Conservation (phyloP, 495 filamentous ascomycete genomes). For the Neurospora sp. region DNA sequence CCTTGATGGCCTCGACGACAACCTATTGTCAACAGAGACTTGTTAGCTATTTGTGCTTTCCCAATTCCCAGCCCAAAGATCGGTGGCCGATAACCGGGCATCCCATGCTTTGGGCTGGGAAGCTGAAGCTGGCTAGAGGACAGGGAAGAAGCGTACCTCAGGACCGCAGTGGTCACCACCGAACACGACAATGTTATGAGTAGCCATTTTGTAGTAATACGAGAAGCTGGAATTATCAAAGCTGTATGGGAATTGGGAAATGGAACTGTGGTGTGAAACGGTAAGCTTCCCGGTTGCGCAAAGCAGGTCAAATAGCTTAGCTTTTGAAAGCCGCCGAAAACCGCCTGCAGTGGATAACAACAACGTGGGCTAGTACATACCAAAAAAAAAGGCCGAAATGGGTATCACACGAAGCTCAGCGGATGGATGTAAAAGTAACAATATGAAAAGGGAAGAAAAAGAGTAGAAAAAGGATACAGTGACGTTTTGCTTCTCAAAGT, state of each 20-base stretch:
- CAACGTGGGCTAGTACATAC: background rate
- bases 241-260: background rate
- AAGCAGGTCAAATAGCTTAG: background rate
- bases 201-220: slow-evolving; percentile 28
- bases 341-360: background rate
- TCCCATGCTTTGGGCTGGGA: background rate
- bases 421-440: background rate
- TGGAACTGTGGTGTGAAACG: background rate
- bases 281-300: background rate
- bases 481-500: background rate
- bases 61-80: background rate
- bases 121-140: background rate
- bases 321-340: background rate
- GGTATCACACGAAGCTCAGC: background rate
- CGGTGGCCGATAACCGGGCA: background rate
- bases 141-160: slow-evolving; percentile 50
- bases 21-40: slow-evolving; percentile 23
- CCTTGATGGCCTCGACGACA: slow-evolving; percentile 72
- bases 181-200: slow-evolving; percentile 57
- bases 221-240: background rate
- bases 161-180: slow-evolving; percentile 91
- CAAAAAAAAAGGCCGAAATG: background rate
- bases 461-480: background rate
- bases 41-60: background rate
- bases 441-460: background rate